Percentiles rank a stretch among this genome's conserved stretches.
Conservation (phyloP, 2,329 filamentous ascomycete genomes). For the Incumbomyces lentus region DNA sequence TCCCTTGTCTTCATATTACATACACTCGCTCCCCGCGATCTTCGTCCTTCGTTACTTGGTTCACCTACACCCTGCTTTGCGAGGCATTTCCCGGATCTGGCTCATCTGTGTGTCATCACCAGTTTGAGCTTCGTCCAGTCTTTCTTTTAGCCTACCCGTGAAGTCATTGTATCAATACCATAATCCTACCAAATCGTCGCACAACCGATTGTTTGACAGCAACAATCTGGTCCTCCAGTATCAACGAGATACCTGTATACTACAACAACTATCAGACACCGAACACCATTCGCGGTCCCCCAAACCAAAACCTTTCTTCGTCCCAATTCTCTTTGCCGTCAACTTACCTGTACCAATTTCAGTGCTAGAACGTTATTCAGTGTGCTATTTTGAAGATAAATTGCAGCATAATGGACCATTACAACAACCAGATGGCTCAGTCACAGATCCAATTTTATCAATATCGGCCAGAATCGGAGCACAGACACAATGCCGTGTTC, state of each 20-base stretch:
- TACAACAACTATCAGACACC: neutral
- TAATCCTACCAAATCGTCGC: conserved; percentile 7
- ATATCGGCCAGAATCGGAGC: conserved; percentile 67
- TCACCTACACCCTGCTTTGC: conserved; percentile 18
- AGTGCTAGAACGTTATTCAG: conserved; percentile 3
- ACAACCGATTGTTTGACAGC: neutral
- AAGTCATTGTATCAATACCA: conserved; percentile 10
- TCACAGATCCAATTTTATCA: conserved; percentile 63
- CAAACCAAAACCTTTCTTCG: neutral
- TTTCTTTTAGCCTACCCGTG: conserved; percentile 20
- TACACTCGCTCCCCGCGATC: conserved; percentile 20
- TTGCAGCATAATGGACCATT: conserved; percentile 13
- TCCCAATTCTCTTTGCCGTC: conserved; percentile 17
- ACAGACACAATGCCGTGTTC: conserved; percentile 67
- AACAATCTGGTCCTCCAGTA: neutral
- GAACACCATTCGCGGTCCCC: neutral
- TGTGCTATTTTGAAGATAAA: conserved; percentile 6
- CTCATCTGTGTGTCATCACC: conserved; percentile 20
- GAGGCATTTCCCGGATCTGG: conserved; percentile 21
- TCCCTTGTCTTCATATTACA: conserved; percentile 20
- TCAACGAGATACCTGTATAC: conserved; percentile 9
- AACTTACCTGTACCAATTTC: neutral
- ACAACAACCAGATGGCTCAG: conserved; percentile 15
- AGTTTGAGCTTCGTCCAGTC: conserved; percentile 21
- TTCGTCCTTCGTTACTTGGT: conserved; percentile 18